Evolutionary conservation across 108 stramenopile genomes (phyloP).

Genomic region (Skeletonema potamos): DNA sequence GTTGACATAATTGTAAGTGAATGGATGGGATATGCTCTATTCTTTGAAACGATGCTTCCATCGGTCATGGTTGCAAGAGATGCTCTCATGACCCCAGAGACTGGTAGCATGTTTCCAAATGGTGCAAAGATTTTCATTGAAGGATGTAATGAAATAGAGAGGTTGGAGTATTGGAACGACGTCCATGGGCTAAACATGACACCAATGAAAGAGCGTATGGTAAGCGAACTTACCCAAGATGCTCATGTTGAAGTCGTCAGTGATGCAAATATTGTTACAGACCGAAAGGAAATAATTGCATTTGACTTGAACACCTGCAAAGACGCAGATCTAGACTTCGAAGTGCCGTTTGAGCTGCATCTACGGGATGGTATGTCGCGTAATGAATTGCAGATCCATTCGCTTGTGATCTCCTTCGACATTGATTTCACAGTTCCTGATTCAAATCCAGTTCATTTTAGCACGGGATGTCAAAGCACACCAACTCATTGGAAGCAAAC

Average conservation of each 20-base stretch:
- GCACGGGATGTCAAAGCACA: slow-evolving; percentile 72
- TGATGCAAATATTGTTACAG: slow-evolving; percentile 49
- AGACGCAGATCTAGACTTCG: slow-evolving; percentile 65
- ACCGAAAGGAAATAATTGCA: slow-evolving; percentile 47
- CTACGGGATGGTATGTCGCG: slow-evolving; percentile 2
- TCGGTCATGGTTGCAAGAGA: slow-evolving; percentile 79
- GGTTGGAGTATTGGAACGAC: slow-evolving; percentile 66
- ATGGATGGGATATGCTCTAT: slow-evolving; percentile 93
- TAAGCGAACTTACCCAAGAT: slow-evolving; percentile 55
- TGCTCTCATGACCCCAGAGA: slow-evolving; percentile 48
- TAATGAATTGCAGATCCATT: slow-evolving; percentile 44
- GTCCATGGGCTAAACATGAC: slow-evolving; percentile 87
- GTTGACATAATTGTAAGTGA: slow-evolving; percentile 90
- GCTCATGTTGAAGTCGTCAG: slow-evolving; percentile 80
- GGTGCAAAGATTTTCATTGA: slow-evolving; percentile 44
- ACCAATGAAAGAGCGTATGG: slow-evolving; percentile 71
- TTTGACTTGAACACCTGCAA: slow-evolving; percentile 72
- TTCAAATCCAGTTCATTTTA: slow-evolving; percentile 61
- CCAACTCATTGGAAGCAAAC: slow-evolving; percentile 93
- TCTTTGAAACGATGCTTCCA: slow-evolving; percentile 91
- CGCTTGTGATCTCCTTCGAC: slow-evolving; percentile 83
- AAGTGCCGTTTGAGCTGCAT: slow-evolving; percentile 42
- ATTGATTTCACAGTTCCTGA: slow-evolving; percentile 65
- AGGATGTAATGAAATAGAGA: slow-evolving; percentile 39
- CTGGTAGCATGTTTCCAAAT: slow-evolving; percentile 58